These are phyloP conservation scores for Cupressus sempervirens DNA, from an alignment of 75 land plant species.

Conservation along the genomic window DNA sequence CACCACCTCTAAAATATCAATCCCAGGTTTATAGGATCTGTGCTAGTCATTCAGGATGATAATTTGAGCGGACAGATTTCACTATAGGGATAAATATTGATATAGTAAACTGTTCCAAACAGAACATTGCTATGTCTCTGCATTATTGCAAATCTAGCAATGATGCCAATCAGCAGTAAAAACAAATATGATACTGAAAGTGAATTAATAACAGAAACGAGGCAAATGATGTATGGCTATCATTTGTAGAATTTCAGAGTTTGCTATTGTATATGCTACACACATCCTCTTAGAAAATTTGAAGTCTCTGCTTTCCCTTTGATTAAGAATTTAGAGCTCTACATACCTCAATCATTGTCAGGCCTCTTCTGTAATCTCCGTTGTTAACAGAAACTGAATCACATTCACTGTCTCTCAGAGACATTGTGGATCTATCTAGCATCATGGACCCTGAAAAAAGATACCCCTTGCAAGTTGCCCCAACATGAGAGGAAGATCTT, in stretches of 20 bases:
- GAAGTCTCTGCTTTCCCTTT: background rate
- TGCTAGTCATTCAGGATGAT: too few species aligned
- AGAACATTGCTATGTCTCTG: background rate
- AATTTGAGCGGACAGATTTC: too few species aligned
- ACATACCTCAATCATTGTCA: conserved; percentile 26
- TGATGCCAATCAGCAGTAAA: background rate
- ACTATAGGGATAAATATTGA: too few species aligned
- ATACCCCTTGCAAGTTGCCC: conserved; percentile 30
- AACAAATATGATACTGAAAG: background rate
- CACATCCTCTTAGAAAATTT: background rate
- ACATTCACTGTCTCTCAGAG: conserved; percentile 68
- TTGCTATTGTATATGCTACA: background rate
- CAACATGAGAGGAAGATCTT: conserved; percentile 65
- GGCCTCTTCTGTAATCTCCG: conserved; percentile 45
- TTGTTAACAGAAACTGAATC: conserved; percentile 54
- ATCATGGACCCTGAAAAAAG: conserved; percentile 52
- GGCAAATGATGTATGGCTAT: background rate
- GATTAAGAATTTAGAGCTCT: background rate
- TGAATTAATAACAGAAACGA: background rate
- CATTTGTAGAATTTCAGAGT: background rate
- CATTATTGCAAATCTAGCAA: background rate
- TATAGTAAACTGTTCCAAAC: background rate
- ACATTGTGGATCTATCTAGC: conserved; percentile 52
- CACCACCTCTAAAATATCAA: too few species aligned
- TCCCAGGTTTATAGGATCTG: too few species aligned